Evolutionary conservation across 176 grass and related monocot genomes (phyloP), one percentile per base, ranked within the genome.

Genomic region (Alloteropsis semialata): DNA sequence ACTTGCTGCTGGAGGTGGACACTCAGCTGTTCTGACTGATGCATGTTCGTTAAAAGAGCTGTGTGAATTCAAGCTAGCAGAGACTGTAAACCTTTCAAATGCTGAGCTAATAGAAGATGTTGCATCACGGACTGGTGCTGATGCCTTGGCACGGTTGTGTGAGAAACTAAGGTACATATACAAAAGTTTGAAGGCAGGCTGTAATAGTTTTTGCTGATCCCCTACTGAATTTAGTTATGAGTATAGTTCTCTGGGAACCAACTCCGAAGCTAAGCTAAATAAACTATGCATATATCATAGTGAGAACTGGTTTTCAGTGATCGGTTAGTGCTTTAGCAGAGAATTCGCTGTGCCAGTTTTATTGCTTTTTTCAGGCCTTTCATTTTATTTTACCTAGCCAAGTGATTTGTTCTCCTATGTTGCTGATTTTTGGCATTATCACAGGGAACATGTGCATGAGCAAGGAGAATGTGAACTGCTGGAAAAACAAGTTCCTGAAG

Each of bases 11-110:
- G 96, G 92, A 78, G 92, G 92, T 56, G 96, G 92, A n/a, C 96
- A 95, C 78, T 95, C 96, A n/a, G 96, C 92, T 78, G 92, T 95
- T 75, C 75, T 98, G 86, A 98, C 96, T 48, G 90, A 95, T 88
- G 96, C 96, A 57, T 89, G 89, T 33, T 93, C 96, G 5, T 78
- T 98, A 61, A 98, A 95, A 81, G 96, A 95, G 65, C 73, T 95
- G 48, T 98, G 96, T 37, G 96, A 95, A 54, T 95, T 98, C 89
- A 93, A 90, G 78, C 92, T 98, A 51, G 91, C 89, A 17, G 91
- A 98, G 84, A 90, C 34, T 41, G 84, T 95, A 28, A 95, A 93
- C 45, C 39, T 88, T 33, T 88, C 86, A 16, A 93, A 98, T 90
- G 83, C 90, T 48, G 59, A 50, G 68, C 56, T 82, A 33, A 98